phyloP scores from a whole-genome alignment of 1,284 basidiomycete species.

The Ganoderma leucocontextum region DNA sequence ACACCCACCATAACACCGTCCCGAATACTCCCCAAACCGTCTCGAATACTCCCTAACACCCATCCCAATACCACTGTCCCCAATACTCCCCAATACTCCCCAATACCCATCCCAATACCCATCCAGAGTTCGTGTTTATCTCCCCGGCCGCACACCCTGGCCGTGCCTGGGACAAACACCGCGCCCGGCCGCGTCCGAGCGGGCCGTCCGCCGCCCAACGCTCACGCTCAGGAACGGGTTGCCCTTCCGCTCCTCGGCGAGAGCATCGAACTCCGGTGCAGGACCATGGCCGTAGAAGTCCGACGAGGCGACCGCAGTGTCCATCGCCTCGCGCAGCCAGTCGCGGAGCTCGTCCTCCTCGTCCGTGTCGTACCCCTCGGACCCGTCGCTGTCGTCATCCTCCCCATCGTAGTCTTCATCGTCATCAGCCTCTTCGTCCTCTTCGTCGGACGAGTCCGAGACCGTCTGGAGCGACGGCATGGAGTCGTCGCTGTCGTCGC shows the following conservation, averaged over 20 bases:
- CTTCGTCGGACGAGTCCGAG: conserved; percentile 59
- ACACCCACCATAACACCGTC: too few relatives aligned
- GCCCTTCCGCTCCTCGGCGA: conserved; percentile 61
- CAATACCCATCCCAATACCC: too few relatives aligned
- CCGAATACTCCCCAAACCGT: too few relatives aligned
- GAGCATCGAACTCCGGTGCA: conserved; percentile 50
- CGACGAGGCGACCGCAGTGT: conserved; percentile 61
- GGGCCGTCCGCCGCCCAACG: too few relatives aligned
- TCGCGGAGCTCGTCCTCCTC: conserved; percentile 71
- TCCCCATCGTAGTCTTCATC: conserved; percentile 43
- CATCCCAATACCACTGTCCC: too few relatives aligned
- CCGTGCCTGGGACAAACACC: too few relatives aligned
- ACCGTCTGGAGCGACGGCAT: conserved; percentile 72
- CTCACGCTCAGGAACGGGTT: conserved; percentile 83
- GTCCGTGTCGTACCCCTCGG: conserved; percentile 68
- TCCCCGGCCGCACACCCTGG: too few relatives aligned
- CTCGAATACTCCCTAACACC: too few relatives aligned
- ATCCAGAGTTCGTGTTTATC: too few relatives aligned
- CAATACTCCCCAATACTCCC: too few relatives aligned
- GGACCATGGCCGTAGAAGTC: conserved; percentile 60
- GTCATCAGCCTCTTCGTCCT: conserved; percentile 43
- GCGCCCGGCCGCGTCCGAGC: too few relatives aligned
- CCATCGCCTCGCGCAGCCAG: conserved; percentile 74
- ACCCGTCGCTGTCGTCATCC: conserved; percentile 50
- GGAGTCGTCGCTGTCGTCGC: conserved; percentile 53